These are phyloP conservation scores for Platismatia glauca DNA, from an alignment of 495 filamentous ascomycete genomes.

Conservation along the genomic window DNA sequence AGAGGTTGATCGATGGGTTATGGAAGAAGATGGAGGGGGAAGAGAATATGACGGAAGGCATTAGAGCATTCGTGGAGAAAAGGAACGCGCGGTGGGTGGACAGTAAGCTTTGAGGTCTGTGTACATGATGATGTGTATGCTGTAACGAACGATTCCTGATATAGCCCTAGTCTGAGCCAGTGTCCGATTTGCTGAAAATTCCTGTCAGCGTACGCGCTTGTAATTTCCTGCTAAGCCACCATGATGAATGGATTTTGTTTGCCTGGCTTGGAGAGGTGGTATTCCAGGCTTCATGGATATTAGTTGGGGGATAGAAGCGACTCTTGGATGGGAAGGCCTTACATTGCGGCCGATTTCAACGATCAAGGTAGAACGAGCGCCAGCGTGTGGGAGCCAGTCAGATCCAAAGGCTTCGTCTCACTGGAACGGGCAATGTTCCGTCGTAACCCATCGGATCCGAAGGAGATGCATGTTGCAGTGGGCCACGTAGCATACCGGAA, in stretches of 20 bases:
- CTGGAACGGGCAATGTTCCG: neutral
- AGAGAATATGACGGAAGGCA: constrained; percentile 69
- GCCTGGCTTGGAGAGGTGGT: neutral
- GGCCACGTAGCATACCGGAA: neutral
- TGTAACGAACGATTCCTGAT: neutral
- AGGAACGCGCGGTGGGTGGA: constrained; percentile 61
- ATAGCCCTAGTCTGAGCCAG: neutral
- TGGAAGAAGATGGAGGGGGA: constrained; percentile 53
- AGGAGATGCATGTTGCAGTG: neutral
- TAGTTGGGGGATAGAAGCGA: too few species aligned
- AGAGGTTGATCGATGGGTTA: constrained; percentile 47
- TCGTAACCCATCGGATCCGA: neutral
- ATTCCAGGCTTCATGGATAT: neutral
- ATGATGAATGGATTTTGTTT: neutral
- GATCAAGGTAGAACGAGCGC: neutral
- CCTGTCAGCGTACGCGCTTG: neutral
- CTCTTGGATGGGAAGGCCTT: neutral
- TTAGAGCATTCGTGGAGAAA: constrained; percentile 73
- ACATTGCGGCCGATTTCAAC: neutral
- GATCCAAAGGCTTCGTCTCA: neutral
- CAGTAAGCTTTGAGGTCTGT: constrained; percentile 52
- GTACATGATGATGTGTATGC: neutral
- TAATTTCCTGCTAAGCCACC: neutral
- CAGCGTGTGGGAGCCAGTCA: neutral
- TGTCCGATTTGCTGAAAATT: neutral